Conservation (phyloP, 305 asterid genomes). For the Solanum hybrid region DNA sequence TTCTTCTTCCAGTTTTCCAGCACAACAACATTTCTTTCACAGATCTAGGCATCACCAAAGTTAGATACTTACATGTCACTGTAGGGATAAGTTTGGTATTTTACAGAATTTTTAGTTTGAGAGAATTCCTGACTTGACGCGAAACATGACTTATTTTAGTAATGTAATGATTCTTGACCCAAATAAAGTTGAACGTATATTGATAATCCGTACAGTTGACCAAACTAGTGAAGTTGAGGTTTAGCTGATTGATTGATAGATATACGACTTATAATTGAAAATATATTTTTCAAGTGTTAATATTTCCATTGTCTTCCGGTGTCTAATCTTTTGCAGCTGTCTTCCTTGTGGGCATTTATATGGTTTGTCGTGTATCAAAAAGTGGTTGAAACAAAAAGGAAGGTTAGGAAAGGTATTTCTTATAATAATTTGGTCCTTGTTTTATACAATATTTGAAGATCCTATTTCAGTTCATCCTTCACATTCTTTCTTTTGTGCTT, state of each 20-base stretch:
- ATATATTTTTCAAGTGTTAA: not conserved
- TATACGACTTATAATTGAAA: not conserved
- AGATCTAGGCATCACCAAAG: not conserved
- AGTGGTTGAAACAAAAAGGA: conserved; percentile 52
- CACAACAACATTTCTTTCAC: not conserved
- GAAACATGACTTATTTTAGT: not conserved
- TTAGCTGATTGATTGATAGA: not conserved
- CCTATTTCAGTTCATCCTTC: not conserved
- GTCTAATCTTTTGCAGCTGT: conserved; percentile 37
- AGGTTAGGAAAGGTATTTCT: conserved; percentile 56
- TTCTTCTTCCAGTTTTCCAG: not conserved
- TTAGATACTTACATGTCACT: not conserved
- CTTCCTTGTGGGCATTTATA: conserved; percentile 91
- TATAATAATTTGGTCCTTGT: not conserved
- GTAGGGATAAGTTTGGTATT: not conserved
- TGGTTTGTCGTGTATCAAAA: conserved; percentile 76
- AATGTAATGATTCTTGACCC: not conserved
- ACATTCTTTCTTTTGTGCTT: not conserved
- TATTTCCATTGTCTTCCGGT: not conserved
- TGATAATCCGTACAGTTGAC: not conserved
- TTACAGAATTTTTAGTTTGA: not conserved
- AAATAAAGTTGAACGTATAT: not conserved
- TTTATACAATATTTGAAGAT: not conserved
- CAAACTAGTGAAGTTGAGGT: not conserved
- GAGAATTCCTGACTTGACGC: not conserved